phyloP scores from a whole-genome alignment of 2,329 filamentous ascomycete species.

The Didymellaceae sp. region DNA sequence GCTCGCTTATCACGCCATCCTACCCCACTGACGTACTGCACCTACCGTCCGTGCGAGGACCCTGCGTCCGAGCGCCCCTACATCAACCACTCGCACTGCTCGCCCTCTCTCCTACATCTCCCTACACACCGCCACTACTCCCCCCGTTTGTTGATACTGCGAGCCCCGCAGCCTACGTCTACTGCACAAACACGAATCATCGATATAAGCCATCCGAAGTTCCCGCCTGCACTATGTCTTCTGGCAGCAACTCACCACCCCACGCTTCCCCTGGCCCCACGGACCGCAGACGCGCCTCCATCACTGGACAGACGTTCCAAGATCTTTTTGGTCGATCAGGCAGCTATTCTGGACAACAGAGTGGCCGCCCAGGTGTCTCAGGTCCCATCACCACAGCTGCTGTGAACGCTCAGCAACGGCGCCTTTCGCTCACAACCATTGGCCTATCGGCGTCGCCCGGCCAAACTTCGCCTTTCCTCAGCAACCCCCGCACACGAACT shows the following conservation, averaged over 20 bases:
- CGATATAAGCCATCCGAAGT: slow-evolving; percentile 4
- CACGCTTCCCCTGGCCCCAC: slow-evolving; percentile 46
- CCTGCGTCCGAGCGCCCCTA: slow-evolving; percentile 30
- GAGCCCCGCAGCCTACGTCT: not conserved
- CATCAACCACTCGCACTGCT: slow-evolving; percentile 25
- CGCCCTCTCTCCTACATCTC: slow-evolving; percentile 22
- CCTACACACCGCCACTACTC: slow-evolving; percentile 9
- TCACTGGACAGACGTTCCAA: slow-evolving; percentile 57
- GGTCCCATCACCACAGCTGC: slow-evolving; percentile 58
- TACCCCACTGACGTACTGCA: slow-evolving; percentile 35
- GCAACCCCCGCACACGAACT: slow-evolving; percentile 47
- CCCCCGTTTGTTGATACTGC: not conserved
- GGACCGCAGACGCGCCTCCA: slow-evolving; percentile 54
- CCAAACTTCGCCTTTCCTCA: slow-evolving; percentile 51
- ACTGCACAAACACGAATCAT: not conserved
- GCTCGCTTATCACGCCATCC: slow-evolving; percentile 36
- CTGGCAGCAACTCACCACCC: slow-evolving; percentile 50
- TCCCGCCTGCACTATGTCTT: slow-evolving; percentile 41
- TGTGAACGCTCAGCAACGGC: slow-evolving; percentile 57
- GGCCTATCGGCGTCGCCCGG: slow-evolving; percentile 54
- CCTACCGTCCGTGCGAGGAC: slow-evolving; percentile 18
- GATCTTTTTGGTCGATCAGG: slow-evolving; percentile 54
- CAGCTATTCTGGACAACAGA: slow-evolving; percentile 43
- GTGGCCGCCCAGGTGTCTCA: slow-evolving; percentile 41
- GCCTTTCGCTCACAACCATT: slow-evolving; percentile 58